Conservation (phyloP, 179 eudicot species). For the Beta lomatogona region DNA sequence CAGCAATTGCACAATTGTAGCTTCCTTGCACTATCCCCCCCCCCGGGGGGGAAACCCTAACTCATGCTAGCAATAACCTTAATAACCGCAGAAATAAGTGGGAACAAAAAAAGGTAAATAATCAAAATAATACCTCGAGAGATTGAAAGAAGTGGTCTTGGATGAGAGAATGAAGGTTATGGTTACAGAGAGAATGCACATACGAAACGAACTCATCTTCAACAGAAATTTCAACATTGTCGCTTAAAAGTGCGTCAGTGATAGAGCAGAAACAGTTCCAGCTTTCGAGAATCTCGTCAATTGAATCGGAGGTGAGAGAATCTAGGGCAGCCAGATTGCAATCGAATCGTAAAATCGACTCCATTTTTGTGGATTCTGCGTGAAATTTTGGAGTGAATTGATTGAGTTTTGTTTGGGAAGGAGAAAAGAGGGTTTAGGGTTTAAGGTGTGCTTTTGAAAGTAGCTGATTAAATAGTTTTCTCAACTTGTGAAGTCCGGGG, state of each 20-base stretch:
- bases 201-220: constrained; percentile 43
- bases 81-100: too few relatives aligned
- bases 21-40: neutral
- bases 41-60: neutral
- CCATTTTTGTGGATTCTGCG: constrained; percentile 16
- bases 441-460: neutral
- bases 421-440: neutral
- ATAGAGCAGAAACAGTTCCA: constrained; percentile 68
- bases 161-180: constrained; percentile 54
- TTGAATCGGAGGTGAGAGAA: constrained; percentile 43
- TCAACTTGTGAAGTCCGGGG: neutral
- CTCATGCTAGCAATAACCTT: neutral
- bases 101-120: neutral
- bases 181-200: constrained; percentile 51
- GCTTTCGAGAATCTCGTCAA: constrained; percentile 54
- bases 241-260: constrained; percentile 56
- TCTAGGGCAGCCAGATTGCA: constrained; percentile 59
- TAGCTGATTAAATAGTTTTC: neutral
- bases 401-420: neutral
- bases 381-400: neutral
- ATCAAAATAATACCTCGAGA: constrained; percentile 55
- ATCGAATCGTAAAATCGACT: constrained; percentile 26
- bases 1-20: neutral
- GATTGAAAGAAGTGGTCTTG: constrained; percentile 68
- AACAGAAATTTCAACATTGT: constrained; percentile 41